A percentile compares a stretch with the other conserved stretches of the same genome.
These are phyloP conservation scores for Neurospora sp. DNA, from an alignment of 495 filamentous ascomycete species.

Conservation along the genomic window DNA sequence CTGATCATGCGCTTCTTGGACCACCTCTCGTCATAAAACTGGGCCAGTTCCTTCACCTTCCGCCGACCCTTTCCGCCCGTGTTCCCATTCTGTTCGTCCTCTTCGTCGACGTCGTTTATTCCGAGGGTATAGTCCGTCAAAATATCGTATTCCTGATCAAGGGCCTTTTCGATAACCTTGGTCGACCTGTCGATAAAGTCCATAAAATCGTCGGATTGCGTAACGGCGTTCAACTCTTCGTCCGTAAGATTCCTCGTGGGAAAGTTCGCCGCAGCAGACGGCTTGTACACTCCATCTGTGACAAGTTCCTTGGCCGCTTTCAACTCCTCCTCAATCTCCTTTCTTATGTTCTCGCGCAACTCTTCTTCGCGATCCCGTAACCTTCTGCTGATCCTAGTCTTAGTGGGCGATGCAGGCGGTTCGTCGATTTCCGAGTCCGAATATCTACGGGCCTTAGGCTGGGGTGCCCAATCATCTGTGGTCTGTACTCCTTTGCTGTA, in stretches of 20 bases:
- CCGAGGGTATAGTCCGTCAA: conserved; percentile 86
- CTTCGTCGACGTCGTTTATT: conserved; percentile 60
- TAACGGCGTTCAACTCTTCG: conserved; percentile 85
- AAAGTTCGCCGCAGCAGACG: conserved; percentile 46
- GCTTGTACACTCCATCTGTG: conserved; percentile 39
- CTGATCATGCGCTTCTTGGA: conserved; percentile 96
- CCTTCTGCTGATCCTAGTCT: conserved; percentile 58
- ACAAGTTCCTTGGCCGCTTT: conserved; percentile 52
- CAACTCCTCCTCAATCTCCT: conserved; percentile 88
- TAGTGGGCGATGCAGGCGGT: conserved; percentile 43
- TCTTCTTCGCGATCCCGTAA: conserved; percentile 79
- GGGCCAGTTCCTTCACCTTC: conserved; percentile 74
- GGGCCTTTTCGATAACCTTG: conserved; percentile 91
- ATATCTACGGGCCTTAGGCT: conserved; percentile 31
- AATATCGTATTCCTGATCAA: conserved; percentile 90
- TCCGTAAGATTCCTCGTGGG: conserved; percentile 70
- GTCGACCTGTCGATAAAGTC: conserved; percentile 92
- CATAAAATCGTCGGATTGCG: conserved; percentile 84
- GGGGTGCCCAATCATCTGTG: conserved; percentile 52
- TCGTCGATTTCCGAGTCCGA: conserved; percentile 54
- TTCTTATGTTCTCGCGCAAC: conserved; percentile 69
- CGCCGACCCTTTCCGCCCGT: conserved; percentile 64
- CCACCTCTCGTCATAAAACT: conserved; percentile 93
- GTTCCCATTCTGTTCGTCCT: conserved; percentile 70
- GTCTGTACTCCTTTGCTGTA: conserved; percentile 97